These are phyloP conservation scores for Durio zibethinus DNA, from an alignment of 345 rosid genomes.

Conservation along the genomic window DNA sequence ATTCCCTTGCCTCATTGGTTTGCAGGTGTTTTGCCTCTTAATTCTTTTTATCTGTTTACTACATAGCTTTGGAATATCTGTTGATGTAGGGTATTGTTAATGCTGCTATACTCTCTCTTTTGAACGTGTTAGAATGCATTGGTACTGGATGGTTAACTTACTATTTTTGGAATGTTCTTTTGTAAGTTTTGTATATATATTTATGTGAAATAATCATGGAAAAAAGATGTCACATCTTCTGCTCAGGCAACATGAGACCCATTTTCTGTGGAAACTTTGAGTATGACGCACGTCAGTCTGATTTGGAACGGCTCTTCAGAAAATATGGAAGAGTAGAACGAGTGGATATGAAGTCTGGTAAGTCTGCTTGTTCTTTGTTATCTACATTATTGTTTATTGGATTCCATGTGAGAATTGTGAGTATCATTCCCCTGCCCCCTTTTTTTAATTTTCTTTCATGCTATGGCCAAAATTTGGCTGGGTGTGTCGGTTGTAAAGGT, in stretches of 20 bases:
- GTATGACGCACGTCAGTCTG: conserved; percentile 83
- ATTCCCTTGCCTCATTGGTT: not conserved
- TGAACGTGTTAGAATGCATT: not conserved
- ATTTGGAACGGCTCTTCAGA: conserved; percentile 80
- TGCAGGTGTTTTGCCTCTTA: not conserved
- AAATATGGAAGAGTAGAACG: conserved; percentile 81
- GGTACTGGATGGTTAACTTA: not conserved
- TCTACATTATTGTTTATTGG: not conserved
- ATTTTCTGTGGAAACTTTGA: conserved; percentile 95
- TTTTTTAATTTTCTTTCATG: not conserved
- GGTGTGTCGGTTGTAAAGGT: not conserved
- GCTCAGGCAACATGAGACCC: conserved; percentile 59
- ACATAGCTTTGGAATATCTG: not conserved
- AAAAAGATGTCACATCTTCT: not conserved
- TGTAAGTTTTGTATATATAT: not conserved
- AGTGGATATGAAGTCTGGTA: conserved; percentile 96
- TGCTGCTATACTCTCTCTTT: not conserved
- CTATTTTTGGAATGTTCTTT: not conserved
- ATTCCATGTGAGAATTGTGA: not conserved
- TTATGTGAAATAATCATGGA: not conserved
- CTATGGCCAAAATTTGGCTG: not conserved
- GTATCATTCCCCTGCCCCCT: not conserved
- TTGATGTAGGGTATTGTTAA: not conserved
- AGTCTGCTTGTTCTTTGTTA: conserved; percentile 19
- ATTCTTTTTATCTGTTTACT: not conserved